phyloP scores from a whole-genome alignment of 108 stramenopile genomes.

The Skeletonema tropicum region DNA sequence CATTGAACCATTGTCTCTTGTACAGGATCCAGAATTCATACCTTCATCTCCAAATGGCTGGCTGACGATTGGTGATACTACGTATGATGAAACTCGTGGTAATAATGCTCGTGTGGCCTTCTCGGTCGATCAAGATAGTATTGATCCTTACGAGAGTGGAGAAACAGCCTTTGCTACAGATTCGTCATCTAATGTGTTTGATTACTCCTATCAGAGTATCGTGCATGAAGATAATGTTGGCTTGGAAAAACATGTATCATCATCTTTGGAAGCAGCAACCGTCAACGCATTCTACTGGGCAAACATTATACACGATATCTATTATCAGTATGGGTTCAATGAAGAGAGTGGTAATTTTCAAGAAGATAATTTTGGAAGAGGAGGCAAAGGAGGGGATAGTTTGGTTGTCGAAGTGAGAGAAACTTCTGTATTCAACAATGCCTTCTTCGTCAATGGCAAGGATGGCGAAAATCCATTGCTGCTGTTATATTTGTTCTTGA shows the following conservation, averaged over 20 bases:
- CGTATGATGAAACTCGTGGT: background rate
- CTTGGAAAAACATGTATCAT: background rate
- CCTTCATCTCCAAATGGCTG: background rate
- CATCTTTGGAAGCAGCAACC: background rate
- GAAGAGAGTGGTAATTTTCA: constrained; percentile 14
- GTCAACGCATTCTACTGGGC: background rate
- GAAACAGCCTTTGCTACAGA: background rate
- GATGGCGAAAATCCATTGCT: background rate
- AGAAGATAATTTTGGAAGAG: constrained; percentile 8
- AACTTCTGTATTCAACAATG: background rate
- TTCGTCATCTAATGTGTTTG: background rate
- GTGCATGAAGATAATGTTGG: background rate
- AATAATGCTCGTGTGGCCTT: background rate
- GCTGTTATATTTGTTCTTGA: background rate
- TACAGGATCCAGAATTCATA: background rate
- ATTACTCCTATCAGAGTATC: background rate
- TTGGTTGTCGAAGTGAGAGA: background rate
- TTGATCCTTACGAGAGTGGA: background rate
- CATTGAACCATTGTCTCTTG: background rate
- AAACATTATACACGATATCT: constrained; percentile 1
- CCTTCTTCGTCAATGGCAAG: background rate
- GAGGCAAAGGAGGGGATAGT: constrained; percentile 10
- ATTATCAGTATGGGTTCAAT: constrained; percentile 11
- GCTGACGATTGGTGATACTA: background rate
- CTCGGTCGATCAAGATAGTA: background rate